Evolutionary conservation across 345 rosid species (phyloP), one percentile per base, ranked within the genome.

Genomic region (Melastoma malabathricum): DNA sequence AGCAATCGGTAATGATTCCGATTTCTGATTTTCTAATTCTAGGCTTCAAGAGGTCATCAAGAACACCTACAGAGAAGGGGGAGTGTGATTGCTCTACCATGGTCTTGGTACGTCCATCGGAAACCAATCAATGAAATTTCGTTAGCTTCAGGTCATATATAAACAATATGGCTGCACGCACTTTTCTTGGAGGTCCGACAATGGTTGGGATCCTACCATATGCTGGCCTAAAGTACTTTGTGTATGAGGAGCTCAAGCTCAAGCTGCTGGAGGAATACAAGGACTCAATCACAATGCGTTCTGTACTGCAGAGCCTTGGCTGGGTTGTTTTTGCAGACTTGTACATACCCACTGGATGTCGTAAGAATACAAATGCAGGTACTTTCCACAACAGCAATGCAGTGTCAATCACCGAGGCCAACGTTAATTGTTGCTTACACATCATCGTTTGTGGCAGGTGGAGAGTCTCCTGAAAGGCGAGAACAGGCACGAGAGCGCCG

Each of bases 361-460:
- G 95, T 87, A 38, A 75, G 95, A 65, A 75, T 96, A 55, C 98
- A 92, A 66, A 92, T 92, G 98, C 98, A 87, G 95, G 96, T 92
- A 67, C 43, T 23, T 45, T 23, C 1, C 19, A 19, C 52, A 0
- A 14, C 22, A 1, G 14, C 39, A 50, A 15, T 31, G 2, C 12
- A 34, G 12, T 34, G 41, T 0, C 12, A 34, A 34, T 34, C 41
- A 8, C 41, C 41, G 41, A 34, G 12, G 41, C 12, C 2, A 12
- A 34, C 12, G 12, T 34, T 34, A 34, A n/a, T 8, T 2, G 10
- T 12, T 12, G 2, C 2, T 1, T 12, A 34, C 12, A 12, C 12
- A 9, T 34, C 41, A 8, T 34, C 41, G 41, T 34, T 9, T 12
- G 12, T 34, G 41, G 41, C 41, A 34, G 41, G 41, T 34, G 41